Percentiles rank a stretch among this genome's conserved stretches.
phyloP scores from a whole-genome alignment of 1,139 yeast species.

The Meyerozyma guilliermondii region DNA sequence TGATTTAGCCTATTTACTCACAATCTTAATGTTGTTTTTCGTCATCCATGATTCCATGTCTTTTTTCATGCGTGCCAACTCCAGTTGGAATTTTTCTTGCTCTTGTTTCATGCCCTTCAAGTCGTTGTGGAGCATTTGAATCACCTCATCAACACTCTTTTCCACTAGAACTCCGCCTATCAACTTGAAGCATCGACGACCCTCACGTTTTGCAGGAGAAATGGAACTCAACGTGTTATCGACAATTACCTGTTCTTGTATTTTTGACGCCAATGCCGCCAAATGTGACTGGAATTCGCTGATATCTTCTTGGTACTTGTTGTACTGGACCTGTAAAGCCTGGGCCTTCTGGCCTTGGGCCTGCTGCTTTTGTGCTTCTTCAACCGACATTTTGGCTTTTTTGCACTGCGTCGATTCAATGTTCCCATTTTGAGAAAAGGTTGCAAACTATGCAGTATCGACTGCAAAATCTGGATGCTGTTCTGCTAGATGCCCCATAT shows the following conservation, averaged over 20 bases:
- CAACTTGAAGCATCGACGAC: slow-evolving; percentile 86
- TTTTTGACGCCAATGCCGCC: slow-evolving; percentile 40
- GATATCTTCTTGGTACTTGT: slow-evolving; percentile 56
- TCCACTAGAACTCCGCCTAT: slow-evolving; percentile 90
- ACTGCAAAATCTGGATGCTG: neutral
- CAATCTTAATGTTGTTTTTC: slow-evolving; percentile 61
- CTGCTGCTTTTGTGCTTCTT: slow-evolving; percentile 7
- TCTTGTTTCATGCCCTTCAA: slow-evolving; percentile 30
- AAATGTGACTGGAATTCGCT: slow-evolving; percentile 55
- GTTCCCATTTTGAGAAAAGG: neutral
- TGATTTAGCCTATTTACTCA: slow-evolving; percentile 18
- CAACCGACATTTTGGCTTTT: neutral
- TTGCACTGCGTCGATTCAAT: neutral
- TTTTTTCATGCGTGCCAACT: slow-evolving; percentile 41
- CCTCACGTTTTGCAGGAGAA: slow-evolving; percentile 43
- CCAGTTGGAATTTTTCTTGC: slow-evolving; percentile 39
- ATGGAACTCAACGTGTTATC: slow-evolving; percentile 45
- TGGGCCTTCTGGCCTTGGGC: slow-evolving; percentile 41
- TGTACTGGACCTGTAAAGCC: slow-evolving; percentile 55
- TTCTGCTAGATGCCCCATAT: neutral
- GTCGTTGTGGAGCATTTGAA: slow-evolving; percentile 62
- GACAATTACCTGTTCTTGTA: slow-evolving; percentile 40
- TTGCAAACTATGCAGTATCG: neutral
- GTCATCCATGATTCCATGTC: slow-evolving; percentile 67
- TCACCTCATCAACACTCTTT: slow-evolving; percentile 71